Percentiles rank a stretch among this genome's conserved stretches.
Conservation (phyloP, 1,284 basidiomycete genomes). For the Agroathelia rolfsii region DNA sequence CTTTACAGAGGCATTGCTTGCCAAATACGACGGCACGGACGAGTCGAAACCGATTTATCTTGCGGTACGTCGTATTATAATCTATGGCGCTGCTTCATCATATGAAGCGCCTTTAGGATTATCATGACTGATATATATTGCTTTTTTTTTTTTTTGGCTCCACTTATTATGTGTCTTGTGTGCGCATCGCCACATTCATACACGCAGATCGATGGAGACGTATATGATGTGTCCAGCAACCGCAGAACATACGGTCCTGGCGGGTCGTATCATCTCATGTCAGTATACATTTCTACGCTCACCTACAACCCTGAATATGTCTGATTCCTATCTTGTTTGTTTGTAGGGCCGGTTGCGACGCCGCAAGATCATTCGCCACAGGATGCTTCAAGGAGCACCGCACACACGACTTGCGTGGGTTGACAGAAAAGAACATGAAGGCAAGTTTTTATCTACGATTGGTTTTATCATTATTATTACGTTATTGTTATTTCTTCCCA, state of each 20-base stretch:
- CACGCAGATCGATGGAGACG: conserved; percentile 76
- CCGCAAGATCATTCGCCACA: conserved; percentile 83
- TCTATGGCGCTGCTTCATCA: conserved; percentile 10
- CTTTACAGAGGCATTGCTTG: conserved; percentile 65
- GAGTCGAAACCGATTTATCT: conserved; percentile 74
- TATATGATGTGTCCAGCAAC: conserved; percentile 81
- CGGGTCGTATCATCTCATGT: conserved; percentile 81
- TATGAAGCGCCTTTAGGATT: too few relatives aligned
- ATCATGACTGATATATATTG: too few relatives aligned
- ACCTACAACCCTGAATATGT: conserved; percentile 2
- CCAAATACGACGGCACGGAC: conserved; percentile 67
- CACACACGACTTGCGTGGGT: conserved; percentile 82
- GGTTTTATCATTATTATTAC: conserved; percentile 4
- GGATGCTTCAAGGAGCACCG: conserved; percentile 86
- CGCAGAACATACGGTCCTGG: conserved; percentile 83
- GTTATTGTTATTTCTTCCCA: conserved; percentile 9
- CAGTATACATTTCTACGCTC: conserved; percentile 21
- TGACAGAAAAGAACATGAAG: conserved; percentile 60
- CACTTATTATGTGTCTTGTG: too few relatives aligned
- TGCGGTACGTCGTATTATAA: conserved; percentile 44
- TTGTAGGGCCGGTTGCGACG: conserved; percentile 75
- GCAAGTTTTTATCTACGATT: conserved; percentile 31
- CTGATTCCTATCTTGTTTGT: conserved; percentile 7
- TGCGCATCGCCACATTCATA: conserved; percentile 11
- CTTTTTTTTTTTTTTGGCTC: too few relatives aligned